These are phyloP conservation scores for Zasmidium cellare DNA, from an alignment of 2,329 filamentous ascomycete species.

Conservation along the genomic window DNA sequence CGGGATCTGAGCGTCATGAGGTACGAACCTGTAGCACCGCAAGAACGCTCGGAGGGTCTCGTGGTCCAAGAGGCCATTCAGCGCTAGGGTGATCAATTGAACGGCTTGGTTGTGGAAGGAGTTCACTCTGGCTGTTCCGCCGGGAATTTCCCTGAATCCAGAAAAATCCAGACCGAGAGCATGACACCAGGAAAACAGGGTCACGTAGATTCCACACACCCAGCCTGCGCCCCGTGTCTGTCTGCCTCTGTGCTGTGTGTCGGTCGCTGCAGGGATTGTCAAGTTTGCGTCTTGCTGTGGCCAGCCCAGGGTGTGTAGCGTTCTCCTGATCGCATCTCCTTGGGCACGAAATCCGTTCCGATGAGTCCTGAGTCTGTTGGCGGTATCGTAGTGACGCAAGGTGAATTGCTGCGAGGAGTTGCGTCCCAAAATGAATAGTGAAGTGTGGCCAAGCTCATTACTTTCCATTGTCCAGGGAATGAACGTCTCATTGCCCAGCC, in stretches of 20 bases:
- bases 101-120: conserved; percentile 3
- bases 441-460: neutral
- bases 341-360: neutral
- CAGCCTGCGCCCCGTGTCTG: neutral
- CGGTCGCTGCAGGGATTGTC: neutral
- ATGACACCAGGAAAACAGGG: conserved; percentile 15
- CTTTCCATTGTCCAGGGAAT: neutral
- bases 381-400: conserved; percentile 1
- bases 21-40: conserved; percentile 13
- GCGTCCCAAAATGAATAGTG: neutral
- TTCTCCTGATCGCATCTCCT: neutral
- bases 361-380: neutral
- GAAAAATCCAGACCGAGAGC: conserved; percentile 13
- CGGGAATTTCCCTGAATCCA: neutral
- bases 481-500: neutral
- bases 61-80: conserved; percentile 10
- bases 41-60: conserved; percentile 15
- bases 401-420: neutral
- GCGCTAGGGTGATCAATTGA: conserved; percentile 9
- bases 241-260: neutral
- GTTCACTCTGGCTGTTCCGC: neutral
- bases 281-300: neutral
- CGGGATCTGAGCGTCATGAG: neutral
- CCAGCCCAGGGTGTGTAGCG: neutral
- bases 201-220: conserved; percentile 16